Percentiles rank a stretch among this genome's conserved stretches.
These are phyloP conservation scores for Pholiota adiposa DNA, from an alignment of 1,284 basidiomycete genomes.

Conservation along the genomic window DNA sequence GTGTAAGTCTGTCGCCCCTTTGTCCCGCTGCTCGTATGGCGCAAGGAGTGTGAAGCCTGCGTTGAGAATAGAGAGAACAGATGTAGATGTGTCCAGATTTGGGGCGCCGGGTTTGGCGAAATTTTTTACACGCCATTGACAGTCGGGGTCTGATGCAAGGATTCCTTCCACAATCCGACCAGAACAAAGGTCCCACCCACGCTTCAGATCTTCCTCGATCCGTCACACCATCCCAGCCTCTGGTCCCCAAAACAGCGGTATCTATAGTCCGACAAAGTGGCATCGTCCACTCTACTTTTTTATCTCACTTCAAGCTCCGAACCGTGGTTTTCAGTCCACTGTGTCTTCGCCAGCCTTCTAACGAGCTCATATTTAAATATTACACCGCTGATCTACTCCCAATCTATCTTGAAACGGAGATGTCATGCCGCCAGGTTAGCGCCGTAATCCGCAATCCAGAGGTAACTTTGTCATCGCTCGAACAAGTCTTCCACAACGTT, in stretches of 20 bases:
- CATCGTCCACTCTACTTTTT: neutral
- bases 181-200: conserved; percentile 13
- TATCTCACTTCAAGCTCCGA: neutral
- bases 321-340: neutral
- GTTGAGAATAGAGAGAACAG: conserved; percentile 13
- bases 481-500: neutral
- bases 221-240: neutral
- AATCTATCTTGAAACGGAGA: neutral
- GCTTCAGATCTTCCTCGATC: neutral
- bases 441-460: neutral
- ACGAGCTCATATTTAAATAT: neutral
- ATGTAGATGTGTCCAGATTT: conserved; percentile 8
- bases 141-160: conserved; percentile 23
- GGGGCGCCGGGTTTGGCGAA: conserved; percentile 22
- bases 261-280: neutral
- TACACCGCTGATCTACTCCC: neutral
- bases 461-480: neutral
- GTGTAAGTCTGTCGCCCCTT: conserved; percentile 6
- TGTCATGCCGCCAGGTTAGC: neutral
- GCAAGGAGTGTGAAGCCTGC: conserved; percentile 10
- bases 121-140: conserved; percentile 24
- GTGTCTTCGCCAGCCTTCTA: too few relatives aligned
- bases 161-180: conserved; percentile 14
- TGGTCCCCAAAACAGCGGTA: neutral
- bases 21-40: conserved; percentile 12